Base-by-base conservation (phyloP, 495 filamentous ascomycete genomes). In the Aspergillus indologenus region DNA sequence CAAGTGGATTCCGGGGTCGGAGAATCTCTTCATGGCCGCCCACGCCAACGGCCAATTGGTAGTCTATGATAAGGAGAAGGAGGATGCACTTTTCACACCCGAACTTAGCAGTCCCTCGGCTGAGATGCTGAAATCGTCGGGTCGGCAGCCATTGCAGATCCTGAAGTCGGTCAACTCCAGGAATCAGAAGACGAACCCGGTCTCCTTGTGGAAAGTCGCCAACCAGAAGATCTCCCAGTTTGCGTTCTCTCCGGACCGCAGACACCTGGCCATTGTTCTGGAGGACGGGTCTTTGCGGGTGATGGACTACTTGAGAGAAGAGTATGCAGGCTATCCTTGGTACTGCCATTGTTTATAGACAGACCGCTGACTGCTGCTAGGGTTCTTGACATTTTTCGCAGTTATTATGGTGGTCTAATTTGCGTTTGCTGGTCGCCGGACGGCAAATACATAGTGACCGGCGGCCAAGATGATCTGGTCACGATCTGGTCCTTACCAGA, bases 41-140 rank as follows among this genome's bases (percentile, higher is more conserved):
- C 92, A 98, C 73, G 89, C 90, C 76, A 93, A 98, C 68, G 94
- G 94, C 9, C 85, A 89, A n/a, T 71, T 98, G 51, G 84, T 98
- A 7, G 92, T 97, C 3, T 98, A 98, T 64, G 95, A 98, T 71
- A 98, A 98, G 76, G 95, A 98, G 68, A 97, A 96, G 69, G 94
- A 98, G 63, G 94, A 98, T 73, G 90, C 89, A 2, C 66, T 80
- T n/a, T 89, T 90, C 69, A 73, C 81, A 5, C 76, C 85, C 2
- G 87, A 90, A 66, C 57, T 70, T n/a, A 66, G 75, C 24, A 59
- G 55, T 14, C 71, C 65, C 4, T 72, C 78, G 0, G 83, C 86
- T 40, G 68, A 71, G 31, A 63, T 72, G 8, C 54, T 71, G 20
- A 75, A 72, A 47, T 73, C 79, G 40, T 67, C 74, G 11, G 76